A percentile compares a stretch with the other conserved stretches of the same genome.
phyloP scores from a whole-genome alignment of 2,329 filamentous ascomycete genomes.

The Dryadomyces quercivorus region DNA sequence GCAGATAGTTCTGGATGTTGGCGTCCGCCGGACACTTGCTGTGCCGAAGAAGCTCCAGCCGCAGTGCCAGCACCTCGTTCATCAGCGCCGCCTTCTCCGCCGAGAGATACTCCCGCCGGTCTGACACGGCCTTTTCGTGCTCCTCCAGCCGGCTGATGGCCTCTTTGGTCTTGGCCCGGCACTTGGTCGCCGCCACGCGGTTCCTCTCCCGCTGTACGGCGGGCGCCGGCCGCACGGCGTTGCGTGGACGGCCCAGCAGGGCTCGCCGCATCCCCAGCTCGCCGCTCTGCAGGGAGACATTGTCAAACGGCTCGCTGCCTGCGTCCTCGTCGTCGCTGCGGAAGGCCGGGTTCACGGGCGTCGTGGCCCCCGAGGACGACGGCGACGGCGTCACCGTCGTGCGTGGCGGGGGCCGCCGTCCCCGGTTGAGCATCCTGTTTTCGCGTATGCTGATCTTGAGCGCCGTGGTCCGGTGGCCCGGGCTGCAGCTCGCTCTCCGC shows the following conservation, averaged over 20 bases:
- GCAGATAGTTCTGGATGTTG: slow-evolving; percentile 18
- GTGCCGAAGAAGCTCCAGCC: slow-evolving; percentile 18
- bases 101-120: slow-evolving; percentile 11
- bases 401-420: neutral
- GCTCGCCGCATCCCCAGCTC: neutral
- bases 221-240: neutral
- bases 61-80: slow-evolving; percentile 19
- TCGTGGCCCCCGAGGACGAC: neutral
- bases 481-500: neutral
- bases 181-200: slow-evolving; percentile 18
- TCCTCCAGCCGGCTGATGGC: slow-evolving; percentile 16
- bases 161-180: slow-evolving; percentile 19
- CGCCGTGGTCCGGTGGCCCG: neutral
- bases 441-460: neutral
- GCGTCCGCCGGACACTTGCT: slow-evolving; percentile 14
- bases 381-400: neutral
- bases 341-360: neutral
- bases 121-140: slow-evolving; percentile 10
- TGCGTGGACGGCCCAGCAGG: neutral
- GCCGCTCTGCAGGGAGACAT: neutral
- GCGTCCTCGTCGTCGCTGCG: neutral
- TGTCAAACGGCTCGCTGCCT: neutral
- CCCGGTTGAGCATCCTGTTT: neutral
- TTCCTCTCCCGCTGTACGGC: slow-evolving; percentile 14
- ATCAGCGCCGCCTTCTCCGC: slow-evolving; percentile 12